Base-by-base conservation (phyloP, 139 green algal species). In the Limnomonas spitsbergensis region DNA sequence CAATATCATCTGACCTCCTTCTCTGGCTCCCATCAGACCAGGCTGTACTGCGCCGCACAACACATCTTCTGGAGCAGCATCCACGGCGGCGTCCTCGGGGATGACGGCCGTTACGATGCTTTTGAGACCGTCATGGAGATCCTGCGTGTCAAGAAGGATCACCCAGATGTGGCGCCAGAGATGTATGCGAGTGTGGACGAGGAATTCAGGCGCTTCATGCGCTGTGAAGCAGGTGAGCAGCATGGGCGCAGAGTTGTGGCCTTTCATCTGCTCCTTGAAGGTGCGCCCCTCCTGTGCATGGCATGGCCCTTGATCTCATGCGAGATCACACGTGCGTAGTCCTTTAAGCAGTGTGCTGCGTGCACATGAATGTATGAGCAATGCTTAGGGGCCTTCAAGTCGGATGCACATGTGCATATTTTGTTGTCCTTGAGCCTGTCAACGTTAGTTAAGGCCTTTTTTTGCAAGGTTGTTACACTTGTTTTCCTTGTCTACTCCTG, bases 71-170 rank as follows among this genome's bases (percentile, higher is more conserved):
- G 76, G 73, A 80, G 69, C 75, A 78, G 27, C 69, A 47, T 87
- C 54, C 82, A 76, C 77, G 82, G 82, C 9, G 54, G 66, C 24
- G 72, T 87, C 31, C 69, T 84, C 24, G 82, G 82, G 0, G 82
- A 87, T 24, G 78, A 84, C 69, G 78, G 82, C 38, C 75, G 78
- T 27, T 87, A 84, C 52, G 82, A 87, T 66, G 82, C 82, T 0
- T 87, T 84, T 66, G 82, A 81, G 0, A 87, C 82, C 27, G 29
- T 36, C 27, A 72, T 72, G 61, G 61, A 72, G 61, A 72, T 72
- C 61, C 29, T 72, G 61, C 26, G 61, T 7, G 24, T 72, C 9
- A 34, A 37, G 29, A 7, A 36, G 27, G 7, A 72, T 7, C 29
- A 72, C 29, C 61, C 61, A 37, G 61, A 36, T 7, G 27, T 72